A percentile compares a stretch with the other conserved stretches of the same genome.
phyloP scores from a whole-genome alignment of 345 rosid species.

The Diplotaxis tenuifolia region DNA sequence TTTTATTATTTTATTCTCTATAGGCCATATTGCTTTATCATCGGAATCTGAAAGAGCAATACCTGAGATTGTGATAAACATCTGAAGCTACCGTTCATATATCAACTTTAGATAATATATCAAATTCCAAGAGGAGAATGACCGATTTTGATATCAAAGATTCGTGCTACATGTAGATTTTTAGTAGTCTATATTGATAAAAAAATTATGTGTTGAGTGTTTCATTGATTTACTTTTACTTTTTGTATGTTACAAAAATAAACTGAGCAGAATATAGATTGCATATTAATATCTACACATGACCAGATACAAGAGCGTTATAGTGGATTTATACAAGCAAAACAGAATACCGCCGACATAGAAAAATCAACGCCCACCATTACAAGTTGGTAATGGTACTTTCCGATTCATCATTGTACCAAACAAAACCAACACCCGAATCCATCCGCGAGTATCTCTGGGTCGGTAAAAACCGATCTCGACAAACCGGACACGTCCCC shows the following conservation, averaged over 20 bases:
- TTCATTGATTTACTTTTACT: not conserved
- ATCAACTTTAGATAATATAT: too few relatives aligned
- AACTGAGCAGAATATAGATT: not conserved
- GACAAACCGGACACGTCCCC: slow-evolving; percentile 66
- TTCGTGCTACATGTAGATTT: too few relatives aligned
- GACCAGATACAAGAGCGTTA: not conserved
- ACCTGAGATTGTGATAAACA: too few relatives aligned
- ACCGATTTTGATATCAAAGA: too few relatives aligned
- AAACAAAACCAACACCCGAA: slow-evolving; percentile 33
- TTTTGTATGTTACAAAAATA: not conserved
- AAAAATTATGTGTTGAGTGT: too few relatives aligned
- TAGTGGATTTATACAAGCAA: slow-evolving; percentile 1
- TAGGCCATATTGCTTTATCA: too few relatives aligned
- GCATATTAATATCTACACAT: not conserved
- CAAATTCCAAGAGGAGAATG: too few relatives aligned
- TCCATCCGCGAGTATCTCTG: slow-evolving; percentile 40
- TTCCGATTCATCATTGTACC: slow-evolving; percentile 1
- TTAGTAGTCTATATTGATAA: too few relatives aligned
- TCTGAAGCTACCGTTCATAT: too few relatives aligned
- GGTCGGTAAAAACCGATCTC: slow-evolving; percentile 50
- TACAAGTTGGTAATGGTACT: not conserved
- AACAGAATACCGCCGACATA: not conserved
- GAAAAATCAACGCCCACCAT: not conserved
- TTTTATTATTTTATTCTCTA: too few relatives aligned
- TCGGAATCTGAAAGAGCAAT: too few relatives aligned